A percentile compares a stretch with the other conserved stretches of the same genome.
Conservation (phyloP, 2,329 filamentous ascomycete genomes). For the Cladosporium sp. region DNA sequence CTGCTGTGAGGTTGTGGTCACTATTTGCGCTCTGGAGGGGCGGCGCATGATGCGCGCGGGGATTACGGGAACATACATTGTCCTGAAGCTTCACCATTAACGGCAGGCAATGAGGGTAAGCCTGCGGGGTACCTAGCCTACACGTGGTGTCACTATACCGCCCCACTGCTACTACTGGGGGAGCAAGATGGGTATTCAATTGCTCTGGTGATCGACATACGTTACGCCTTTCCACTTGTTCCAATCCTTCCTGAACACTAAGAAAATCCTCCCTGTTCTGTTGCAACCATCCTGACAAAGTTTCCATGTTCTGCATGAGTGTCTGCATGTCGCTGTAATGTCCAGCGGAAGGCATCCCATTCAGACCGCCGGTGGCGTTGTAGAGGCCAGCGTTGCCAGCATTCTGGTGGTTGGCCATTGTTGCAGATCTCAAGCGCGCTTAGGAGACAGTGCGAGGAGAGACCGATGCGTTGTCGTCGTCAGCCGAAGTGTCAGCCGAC, state of each 20-base stretch:
- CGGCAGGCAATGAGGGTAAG: conserved; percentile 9
- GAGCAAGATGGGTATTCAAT: conserved; percentile 5
- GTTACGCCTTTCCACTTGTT: conserved; percentile 22
- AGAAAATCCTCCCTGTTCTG: conserved; percentile 31
- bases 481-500: neutral
- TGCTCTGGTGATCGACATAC: conserved; percentile 10
- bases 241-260: conserved; percentile 28
- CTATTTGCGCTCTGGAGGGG: neutral
- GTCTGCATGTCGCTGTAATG: conserved; percentile 34
- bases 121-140: conserved; percentile 12
- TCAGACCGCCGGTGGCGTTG: conserved; percentile 18
- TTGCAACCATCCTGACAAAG: conserved; percentile 28
- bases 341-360: conserved; percentile 30
- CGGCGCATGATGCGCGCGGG: neutral
- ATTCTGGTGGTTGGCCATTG: conserved; percentile 24
- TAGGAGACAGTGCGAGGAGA: no score
- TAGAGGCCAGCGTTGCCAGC: conserved; percentile 23
- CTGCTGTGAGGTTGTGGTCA: conserved; percentile 13
- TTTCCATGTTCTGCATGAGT: conserved; percentile 32
- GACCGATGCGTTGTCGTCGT: neutral
- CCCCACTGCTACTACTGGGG: conserved; percentile 1
- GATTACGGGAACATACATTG: conserved; percentile 16
- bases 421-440: neutral
- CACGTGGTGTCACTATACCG: conserved; percentile 3
- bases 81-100: conserved; percentile 10